phyloP scores from a whole-genome alignment of 2,329 filamentous ascomycete species.

The Diaporthe nobilis region DNA sequence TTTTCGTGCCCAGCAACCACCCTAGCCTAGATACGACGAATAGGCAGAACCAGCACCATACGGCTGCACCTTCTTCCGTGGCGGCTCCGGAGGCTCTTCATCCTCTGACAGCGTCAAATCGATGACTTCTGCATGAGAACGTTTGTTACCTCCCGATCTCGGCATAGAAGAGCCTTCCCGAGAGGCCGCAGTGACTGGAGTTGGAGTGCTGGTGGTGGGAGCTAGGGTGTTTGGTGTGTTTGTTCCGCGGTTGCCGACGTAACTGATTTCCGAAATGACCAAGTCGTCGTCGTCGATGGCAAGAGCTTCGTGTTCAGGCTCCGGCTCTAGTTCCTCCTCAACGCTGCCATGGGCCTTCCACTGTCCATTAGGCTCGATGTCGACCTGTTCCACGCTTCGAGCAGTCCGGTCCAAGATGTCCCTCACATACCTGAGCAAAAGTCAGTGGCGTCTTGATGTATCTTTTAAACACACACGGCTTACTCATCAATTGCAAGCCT shows the following conservation, averaged over 20 bases:
- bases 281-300: conserved; percentile 65
- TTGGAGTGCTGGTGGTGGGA: conserved; percentile 45
- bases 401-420: conserved; percentile 86
- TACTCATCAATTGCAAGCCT: conserved; percentile 89
- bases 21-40: conserved; percentile 20
- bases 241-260: conserved; percentile 51
- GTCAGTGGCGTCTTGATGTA: conserved; percentile 41
- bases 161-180: conserved; percentile 55
- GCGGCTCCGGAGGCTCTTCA: conserved; percentile 59
- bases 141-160: conserved; percentile 59
- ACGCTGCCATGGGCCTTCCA: conserved; percentile 70
- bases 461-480: conserved; percentile 50
- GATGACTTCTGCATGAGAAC: conserved; percentile 67
- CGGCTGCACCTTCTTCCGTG: conserved; percentile 63
- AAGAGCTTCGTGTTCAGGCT: conserved; percentile 47
- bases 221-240: conserved; percentile 54
- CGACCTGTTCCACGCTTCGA: conserved; percentile 83
- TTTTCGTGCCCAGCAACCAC: not conserved
- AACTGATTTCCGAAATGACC: conserved; percentile 61
- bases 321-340: conserved; percentile 47
- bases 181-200: conserved; percentile 52
- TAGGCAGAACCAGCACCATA: conserved; percentile 35
- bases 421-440: conserved; percentile 77
- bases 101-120: conserved; percentile 72
- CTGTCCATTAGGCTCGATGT: conserved; percentile 86